Base-by-base conservation (phyloP, 2,329 filamentous ascomycete species). In the Xylaria sp. region DNA sequence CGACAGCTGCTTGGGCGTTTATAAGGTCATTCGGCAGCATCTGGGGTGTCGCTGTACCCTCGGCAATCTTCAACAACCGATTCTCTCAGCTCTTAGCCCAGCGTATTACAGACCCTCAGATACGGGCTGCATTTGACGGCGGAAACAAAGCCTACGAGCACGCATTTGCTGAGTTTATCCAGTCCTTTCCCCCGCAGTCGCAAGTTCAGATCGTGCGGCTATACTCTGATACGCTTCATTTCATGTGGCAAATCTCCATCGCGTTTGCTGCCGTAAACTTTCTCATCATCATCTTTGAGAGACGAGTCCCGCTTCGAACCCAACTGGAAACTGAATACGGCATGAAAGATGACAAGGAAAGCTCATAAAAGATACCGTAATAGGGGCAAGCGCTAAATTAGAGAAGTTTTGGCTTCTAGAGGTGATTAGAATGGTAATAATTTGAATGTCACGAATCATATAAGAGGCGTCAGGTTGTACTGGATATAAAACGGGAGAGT, bases 11-110 rank as follows among this genome's bases (percentile, higher is more conserved):
- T 65, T 81, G 77, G 73, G 68, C 71, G 3, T 85, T 84, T 69
- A 74, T 81, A 62, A 77, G 83, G 7, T 76, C 74, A 9, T 78
- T 84, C 10, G 83, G 83, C 0, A 74, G 76, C 46, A 78, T 82
- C 7, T 78, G 83, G 59, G 83, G 82, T 31, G 78, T 84, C 1
- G 78, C 80, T 0, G 77, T 85, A 9, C 80, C 79, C 1, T 78
- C 78, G 0, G 75, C 77, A 2, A 78, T 83, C 37, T 83, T 83
- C 37, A 62, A 66, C 41, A 57, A 54, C 25, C 48, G 46, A 18
- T 44, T 61, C 20, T 39, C 31, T 25, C 23, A 46, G 1, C 15
- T 66, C 31, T 28, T 62, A 9, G 15, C 23, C 12, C 28, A 41
- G 9, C 54, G 54, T n/a, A 15, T 66, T 34, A 23, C 46, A 1